These are phyloP conservation scores for Russula sp. DNA, from an alignment of 768 basidiomycete genomes.

Conservation along the genomic window DNA sequence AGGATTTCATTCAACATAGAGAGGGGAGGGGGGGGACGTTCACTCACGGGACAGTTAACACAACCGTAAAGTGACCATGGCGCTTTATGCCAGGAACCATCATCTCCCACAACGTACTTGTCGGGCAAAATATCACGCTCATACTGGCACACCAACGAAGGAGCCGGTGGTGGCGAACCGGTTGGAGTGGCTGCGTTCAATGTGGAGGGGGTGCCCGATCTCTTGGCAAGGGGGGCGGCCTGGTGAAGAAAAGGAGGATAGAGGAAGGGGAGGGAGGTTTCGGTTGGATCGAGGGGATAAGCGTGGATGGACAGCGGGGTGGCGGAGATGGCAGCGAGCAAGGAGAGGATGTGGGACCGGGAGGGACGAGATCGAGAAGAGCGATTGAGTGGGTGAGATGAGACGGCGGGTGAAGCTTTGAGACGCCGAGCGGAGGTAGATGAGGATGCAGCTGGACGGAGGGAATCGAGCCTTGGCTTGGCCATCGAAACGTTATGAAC, in stretches of 20 bases:
- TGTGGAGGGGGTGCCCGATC: not conserved
- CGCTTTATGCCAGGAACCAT: constrained; percentile 32
- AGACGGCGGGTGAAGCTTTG: not conserved
- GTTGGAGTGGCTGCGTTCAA: not conserved
- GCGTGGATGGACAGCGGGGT: not conserved
- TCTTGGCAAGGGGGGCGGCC: constrained; percentile 23
- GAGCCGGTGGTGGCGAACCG: not conserved
- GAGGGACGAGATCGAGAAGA: constrained; percentile 7
- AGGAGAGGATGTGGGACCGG: constrained; percentile 2
- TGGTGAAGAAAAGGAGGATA: constrained; percentile 37
- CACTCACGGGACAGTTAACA: constrained; percentile 56
- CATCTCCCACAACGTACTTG: constrained; percentile 29
- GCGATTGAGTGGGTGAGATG: constrained; percentile 1
- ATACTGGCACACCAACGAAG: not conserved
- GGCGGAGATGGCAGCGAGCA: constrained; percentile 19
- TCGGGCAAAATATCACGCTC: constrained; percentile 25
- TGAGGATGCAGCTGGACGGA: constrained; percentile 10
- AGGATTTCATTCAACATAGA: constrained; percentile 26
- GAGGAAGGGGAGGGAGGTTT: constrained; percentile 28
- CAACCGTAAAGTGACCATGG: constrained; percentile 67
- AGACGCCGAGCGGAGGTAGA: not conserved
- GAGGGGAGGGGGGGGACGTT: not conserved
- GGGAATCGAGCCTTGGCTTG: constrained; percentile 31
- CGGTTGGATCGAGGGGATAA: constrained; percentile 16
- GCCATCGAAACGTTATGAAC: constrained; percentile 30